Base-by-base conservation (phyloP, 352 stramenopile species). In the Phytopythium ostracodes region DNA sequence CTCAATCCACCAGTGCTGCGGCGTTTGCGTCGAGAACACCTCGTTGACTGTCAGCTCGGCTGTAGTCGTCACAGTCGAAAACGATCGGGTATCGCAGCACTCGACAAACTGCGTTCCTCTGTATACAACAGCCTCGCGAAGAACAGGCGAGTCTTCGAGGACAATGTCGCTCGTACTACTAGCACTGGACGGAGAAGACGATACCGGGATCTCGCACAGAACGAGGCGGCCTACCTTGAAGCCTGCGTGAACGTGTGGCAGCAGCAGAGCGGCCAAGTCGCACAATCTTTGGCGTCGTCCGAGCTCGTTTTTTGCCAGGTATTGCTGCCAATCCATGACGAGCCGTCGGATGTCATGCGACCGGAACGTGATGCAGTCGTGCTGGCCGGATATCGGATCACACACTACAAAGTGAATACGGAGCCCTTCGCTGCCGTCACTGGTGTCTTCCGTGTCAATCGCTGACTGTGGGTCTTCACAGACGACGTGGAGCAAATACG, bases 211-310 rank as follows among this genome's bases (percentile, higher is more conserved):
- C 60, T 92, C 79, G 0, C 70, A 73, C 53, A 92, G 40, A 7
- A 91, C 71, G 8, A 92, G 64, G 27, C 87, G 80, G 2, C 81
- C 81, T 33, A 87, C 82, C 66, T 91, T 92, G 65, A 84, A 91
- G 18, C 84, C 81, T 1, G 81, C 75, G 12, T 81, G 75, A 18
- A 84, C 51, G 17, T 81, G 64, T 1, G 25, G n/a, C 18, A 87
- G 56, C 10, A 92, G 60, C 12, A 79, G 35, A 22, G 88, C 78
- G 0, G 74, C 76, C 17, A 92, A 38, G 22, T 72, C 76, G 42
- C 77, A 62, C 12, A 76, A 62, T 50, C 87, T 66, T 7, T 68
- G 66, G 31, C 70, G 71, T 4, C 68, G 61, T 10, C 77, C 69
- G n/a, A 60, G 65, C 50, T 73, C 47, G 7, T 25, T 46, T 5